Base-by-base conservation (phyloP, 1,139 yeast genomes). In the Pichia sp. region DNA sequence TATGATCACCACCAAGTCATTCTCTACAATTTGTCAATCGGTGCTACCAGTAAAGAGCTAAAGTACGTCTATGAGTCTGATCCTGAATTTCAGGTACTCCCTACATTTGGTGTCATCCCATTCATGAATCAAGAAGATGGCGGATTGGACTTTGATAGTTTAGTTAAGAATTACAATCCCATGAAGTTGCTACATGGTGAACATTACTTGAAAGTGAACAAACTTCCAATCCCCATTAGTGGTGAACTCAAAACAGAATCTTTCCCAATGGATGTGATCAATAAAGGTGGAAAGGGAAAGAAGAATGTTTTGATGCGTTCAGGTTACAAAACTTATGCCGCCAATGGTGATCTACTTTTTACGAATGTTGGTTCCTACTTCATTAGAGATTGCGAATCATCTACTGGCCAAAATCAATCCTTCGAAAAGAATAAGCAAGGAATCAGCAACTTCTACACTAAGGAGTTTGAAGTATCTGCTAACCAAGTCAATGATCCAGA, bases 181-280 rank as follows among this genome's bases (percentile, higher is more conserved):
- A 75, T 82, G 77, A 70, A 80, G 63, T 71, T 91, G 56, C 70
- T 91, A 52, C 97, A 91, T 59, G 98, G 98, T 45, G 98, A 91
- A 64, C 97, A 91, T 60, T 91, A 83, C 61, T 68, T 88, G 51
- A 88, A 78, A 62, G 63, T 91, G 47, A 72, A 72, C 50, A 76
- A 81, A 59, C 78, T 73, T 69, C 94, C 94, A 46, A 68, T 91
- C 40, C 94, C 96, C 47, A 74, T 83, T 5, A 53, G 59, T 22
- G 91, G 77, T 11, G 59, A 64, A 3, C 59, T 87, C 35, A 70
- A 63, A 45, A 83, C 94, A 14, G 67, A 70, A 29, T 71, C 74
- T 44, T 64, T 60, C 44, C 88, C 95, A 32, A 66, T 88, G 40
- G 84, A 83, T 27, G 75, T 85, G 17, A 62, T 82, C 22, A 93